A percentile compares a stretch with the other conserved stretches of the same genome.
phyloP scores from a whole-genome alignment of 257 asterid genomes.

The Echites panduratus region DNA sequence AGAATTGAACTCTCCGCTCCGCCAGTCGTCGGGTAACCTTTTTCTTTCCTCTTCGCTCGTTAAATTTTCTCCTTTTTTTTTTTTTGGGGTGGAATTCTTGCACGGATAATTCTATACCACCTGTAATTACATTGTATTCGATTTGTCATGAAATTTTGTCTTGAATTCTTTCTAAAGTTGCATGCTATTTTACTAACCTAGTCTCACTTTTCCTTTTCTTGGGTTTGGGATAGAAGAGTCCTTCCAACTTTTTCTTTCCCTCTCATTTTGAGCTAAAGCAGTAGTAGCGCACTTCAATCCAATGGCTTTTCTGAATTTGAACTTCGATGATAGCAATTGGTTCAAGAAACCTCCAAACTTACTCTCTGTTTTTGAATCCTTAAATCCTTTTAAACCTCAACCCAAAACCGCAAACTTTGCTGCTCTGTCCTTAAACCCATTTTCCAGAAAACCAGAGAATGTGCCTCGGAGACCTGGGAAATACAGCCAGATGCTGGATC shows the following conservation, averaged over 20 bases:
- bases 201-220: not conserved
- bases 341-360: slow-evolving; percentile 52
- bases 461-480: slow-evolving; percentile 47
- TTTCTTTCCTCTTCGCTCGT: not conserved
- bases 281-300: not conserved
- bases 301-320: slow-evolving; percentile 73
- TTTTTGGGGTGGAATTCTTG: not conserved
- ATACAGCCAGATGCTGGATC: slow-evolving; percentile 60
- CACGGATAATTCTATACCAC: not conserved
- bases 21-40: not conserved
- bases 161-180: not conserved
- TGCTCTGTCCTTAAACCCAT: slow-evolving; percentile 49
- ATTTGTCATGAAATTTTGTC: not conserved
- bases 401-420: slow-evolving; percentile 55
- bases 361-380: slow-evolving; percentile 24
- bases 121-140: not conserved
- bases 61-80: not conserved
- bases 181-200: not conserved
- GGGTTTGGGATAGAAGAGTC: not conserved
- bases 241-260: not conserved
- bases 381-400: slow-evolving; percentile 47
- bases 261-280: not conserved
- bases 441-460: slow-evolving; percentile 38
- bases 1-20: not conserved
- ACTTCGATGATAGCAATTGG: slow-evolving; percentile 69